Evolutionary conservation across 768 basidiomycete species (phyloP), one percentile per base, ranked within the genome.

Genomic region (Mycena rebaudengoi): DNA sequence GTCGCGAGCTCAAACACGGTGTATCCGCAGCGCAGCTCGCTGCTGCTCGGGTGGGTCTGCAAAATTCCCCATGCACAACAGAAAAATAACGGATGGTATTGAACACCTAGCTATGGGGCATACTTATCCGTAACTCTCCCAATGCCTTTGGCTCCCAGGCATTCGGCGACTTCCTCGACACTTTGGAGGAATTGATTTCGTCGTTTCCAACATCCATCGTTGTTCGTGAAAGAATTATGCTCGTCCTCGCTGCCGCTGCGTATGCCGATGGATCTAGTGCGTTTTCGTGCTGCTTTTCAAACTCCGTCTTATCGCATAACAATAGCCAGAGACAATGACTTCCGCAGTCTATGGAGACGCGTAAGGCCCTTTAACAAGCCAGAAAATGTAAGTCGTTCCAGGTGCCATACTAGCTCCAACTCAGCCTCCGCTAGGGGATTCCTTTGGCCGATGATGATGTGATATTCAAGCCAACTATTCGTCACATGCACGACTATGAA

Each of bases 1-100:
- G 94, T 50, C 85, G 89, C 40, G 94, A 94, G 74, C 93, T 97
- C 83, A 95, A 95, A 88, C 91, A 68, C 26, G 92, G 89, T 4
- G 90, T 91, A 72, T 89, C 92, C 4, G 73, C 88, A 41, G 87
- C 88, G 6, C 91, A 92, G 73, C 77, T 94, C 12, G 88, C 90
- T 25, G 91, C 92, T 21, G 91, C 91, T 25, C 79, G 91, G 67
- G 91, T 91, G 71, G 28, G 87, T 80, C 49, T 37, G 35, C n/a
- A 18, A 18, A 10, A 18, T 37, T 18, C 35, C 10, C 35, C 35
- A 18, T 10, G 35, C 10, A 10, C 10, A 10, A 37, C 18, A n/a
- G n/a, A n/a, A n/a, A n/a, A n/a, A n/a, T 10, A 37, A 18, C 18
- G 10, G 10, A 37, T 18, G 35, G 18, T n/a, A n/a, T 4, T 6